A percentile compares a stretch with the other conserved stretches of the same genome.
Conservation (phyloP, 2,329 filamentous ascomycete genomes). For the Erysiphe pulchra region DNA sequence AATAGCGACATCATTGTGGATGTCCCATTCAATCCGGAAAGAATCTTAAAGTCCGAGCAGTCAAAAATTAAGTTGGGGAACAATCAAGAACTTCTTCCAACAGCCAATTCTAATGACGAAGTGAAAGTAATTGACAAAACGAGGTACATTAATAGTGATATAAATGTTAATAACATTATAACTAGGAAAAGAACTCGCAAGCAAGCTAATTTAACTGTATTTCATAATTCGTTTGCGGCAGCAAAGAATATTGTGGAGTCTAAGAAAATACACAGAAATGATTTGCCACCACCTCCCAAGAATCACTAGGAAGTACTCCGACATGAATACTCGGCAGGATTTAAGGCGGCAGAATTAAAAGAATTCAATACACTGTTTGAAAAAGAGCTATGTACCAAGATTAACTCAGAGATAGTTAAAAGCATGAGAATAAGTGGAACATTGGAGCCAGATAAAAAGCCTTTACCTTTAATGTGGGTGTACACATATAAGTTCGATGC, state of each 20-base stretch:
- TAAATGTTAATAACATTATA: background rate
- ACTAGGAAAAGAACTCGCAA: background rate
- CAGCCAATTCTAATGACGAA: too few species aligned
- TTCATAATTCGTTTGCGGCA: background rate
- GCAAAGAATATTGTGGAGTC: background rate
- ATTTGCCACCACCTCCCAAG: background rate
- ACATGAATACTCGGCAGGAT: background rate
- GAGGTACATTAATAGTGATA: background rate
- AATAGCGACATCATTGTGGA: background rate
- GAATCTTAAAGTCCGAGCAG: too few species aligned
- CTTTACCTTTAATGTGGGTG: background rate
- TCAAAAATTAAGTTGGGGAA: too few species aligned
- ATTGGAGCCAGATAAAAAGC: too few species aligned
- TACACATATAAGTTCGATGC: background rate
- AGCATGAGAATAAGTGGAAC: too few species aligned
- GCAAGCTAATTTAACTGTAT: background rate
- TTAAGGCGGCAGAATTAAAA: background rate
- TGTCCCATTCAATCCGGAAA: background rate
- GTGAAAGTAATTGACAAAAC: too few species aligned
- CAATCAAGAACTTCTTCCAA: too few species aligned
- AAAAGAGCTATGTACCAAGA: too few species aligned
- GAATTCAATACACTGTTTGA: too few species aligned
- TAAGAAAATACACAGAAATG: background rate
- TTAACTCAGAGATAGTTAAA: too few species aligned
- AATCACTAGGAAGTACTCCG: background rate